Evolutionary conservation across 768 basidiomycete species (phyloP).

Genomic region (Cytidiella melzeri): DNA sequence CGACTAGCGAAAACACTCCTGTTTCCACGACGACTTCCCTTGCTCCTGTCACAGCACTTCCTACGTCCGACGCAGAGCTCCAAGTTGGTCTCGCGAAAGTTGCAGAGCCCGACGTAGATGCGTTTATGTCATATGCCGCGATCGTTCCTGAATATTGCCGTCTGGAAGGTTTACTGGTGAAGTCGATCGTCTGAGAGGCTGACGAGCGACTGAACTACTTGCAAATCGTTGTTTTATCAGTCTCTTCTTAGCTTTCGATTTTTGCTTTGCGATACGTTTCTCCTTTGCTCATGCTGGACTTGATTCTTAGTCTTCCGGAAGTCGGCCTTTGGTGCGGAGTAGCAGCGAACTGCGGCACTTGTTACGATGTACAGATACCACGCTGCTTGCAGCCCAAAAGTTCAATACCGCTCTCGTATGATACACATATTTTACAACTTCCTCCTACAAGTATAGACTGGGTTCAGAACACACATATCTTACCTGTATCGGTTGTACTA

Average conservation of each 20-base stretch:
- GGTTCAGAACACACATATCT: not conserved
- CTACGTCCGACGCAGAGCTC: constrained; percentile 65
- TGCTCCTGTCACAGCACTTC: constrained; percentile 65
- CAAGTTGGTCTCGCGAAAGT: constrained; percentile 77
- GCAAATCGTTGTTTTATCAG: not conserved
- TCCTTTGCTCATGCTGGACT: not conserved
- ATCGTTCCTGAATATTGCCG: constrained; percentile 82
- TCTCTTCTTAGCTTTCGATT: not conserved
- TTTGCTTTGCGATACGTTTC: not conserved
- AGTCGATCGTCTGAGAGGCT: constrained; percentile 23
- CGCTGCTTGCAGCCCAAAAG: not conserved
- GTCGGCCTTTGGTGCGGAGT: not conserved
- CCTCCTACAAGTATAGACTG: not conserved
- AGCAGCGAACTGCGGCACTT: too few species aligned
- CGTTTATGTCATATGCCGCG: constrained; percentile 80
- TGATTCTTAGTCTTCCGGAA: not conserved
- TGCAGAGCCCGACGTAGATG: constrained; percentile 77
- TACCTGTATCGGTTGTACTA: not conserved
- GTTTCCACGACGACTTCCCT: constrained; percentile 52
- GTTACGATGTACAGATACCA: not conserved
- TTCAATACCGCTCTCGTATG: not conserved
- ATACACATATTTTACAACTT: not conserved
- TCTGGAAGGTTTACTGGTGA: constrained; percentile 73
- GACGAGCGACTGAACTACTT: too few species aligned
- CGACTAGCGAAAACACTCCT: constrained; percentile 26